Evolutionary conservation across 129 eudicot genomes (phyloP).

Genomic region (Saposhnikovia divaricata): DNA sequence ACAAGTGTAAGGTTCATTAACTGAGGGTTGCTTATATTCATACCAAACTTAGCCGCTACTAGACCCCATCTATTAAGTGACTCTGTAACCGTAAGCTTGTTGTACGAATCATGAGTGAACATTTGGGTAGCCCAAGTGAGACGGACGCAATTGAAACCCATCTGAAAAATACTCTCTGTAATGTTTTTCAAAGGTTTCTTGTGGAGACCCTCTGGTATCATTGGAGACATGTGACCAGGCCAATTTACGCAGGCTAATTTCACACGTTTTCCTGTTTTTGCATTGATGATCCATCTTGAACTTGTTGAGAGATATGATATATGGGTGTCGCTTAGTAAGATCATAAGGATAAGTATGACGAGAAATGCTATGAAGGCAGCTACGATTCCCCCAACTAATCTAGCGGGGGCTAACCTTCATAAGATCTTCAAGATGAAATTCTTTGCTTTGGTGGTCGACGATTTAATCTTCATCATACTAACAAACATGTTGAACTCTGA

Average conservation of each 20-base stretch:
- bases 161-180: slow-evolving; percentile 20
- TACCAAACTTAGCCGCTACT: slow-evolving; percentile 30
- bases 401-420: slow-evolving; percentile 10
- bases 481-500: not conserved
- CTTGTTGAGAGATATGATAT: slow-evolving; percentile 49
- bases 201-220: slow-evolving; percentile 71
- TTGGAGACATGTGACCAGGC: slow-evolving; percentile 58
- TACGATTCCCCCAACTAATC: slow-evolving; percentile 1
- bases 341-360: slow-evolving; percentile 17
- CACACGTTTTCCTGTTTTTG: slow-evolving; percentile 39
- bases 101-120: slow-evolving; percentile 41
- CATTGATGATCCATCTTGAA: slow-evolving; percentile 61
- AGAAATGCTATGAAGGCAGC: slow-evolving; percentile 1
- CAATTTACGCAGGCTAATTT: slow-evolving; percentile 64
- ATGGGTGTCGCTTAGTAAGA: slow-evolving; percentile 18
- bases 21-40: slow-evolving; percentile 37
- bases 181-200: slow-evolving; percentile 48
- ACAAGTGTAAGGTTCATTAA: slow-evolving; percentile 35
- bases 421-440: slow-evolving; percentile 10
- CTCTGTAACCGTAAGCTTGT: slow-evolving; percentile 29
- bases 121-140: slow-evolving; percentile 68
- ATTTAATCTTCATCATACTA: not conserved
- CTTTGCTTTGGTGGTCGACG: not conserved
- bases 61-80: slow-evolving; percentile 41
- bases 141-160: slow-evolving; percentile 68